A percentile compares a stretch with the other conserved stretches of the same genome.
phyloP scores from a whole-genome alignment of 306 rosid species.

The Oemleria cerasiformis region DNA sequence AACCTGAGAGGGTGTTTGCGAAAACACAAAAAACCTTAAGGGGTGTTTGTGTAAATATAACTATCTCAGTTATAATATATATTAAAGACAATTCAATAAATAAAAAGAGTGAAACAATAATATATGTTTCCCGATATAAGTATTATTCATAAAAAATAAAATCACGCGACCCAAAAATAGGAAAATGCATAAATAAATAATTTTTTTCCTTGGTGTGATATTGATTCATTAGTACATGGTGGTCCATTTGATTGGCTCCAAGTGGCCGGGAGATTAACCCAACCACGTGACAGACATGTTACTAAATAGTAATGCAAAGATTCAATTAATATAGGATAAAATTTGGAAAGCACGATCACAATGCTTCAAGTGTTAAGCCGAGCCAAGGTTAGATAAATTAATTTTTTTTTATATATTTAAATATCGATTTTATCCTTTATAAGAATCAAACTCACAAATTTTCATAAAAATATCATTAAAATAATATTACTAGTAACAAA shows the following conservation, averaged over 20 bases:
- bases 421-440: too few relatives aligned
- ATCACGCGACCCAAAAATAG: not conserved
- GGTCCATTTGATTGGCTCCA: constrained; percentile 21
- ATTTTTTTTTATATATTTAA: too few relatives aligned
- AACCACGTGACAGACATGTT: constrained; percentile 33
- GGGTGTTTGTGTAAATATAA: too few relatives aligned
- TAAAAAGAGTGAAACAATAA: too few relatives aligned
- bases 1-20: too few relatives aligned
- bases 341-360: not conserved
- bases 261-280: constrained; percentile 22
- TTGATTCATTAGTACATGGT: not conserved
- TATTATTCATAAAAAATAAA: too few relatives aligned
- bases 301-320: constrained; percentile 12
- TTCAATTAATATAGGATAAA: not conserved
- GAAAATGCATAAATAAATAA: not conserved
- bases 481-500: not conserved
- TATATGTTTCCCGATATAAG: too few relatives aligned
- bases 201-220: too few relatives aligned
- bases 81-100: too few relatives aligned
- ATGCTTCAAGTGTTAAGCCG: constrained; percentile 1
- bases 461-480: not conserved
- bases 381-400: too few relatives aligned
- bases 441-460: not conserved
- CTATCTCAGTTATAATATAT: too few relatives aligned
- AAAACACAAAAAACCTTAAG: too few relatives aligned